Conservation (phyloP, 208 protist genomes). For the Angomonas deanei region DNA sequence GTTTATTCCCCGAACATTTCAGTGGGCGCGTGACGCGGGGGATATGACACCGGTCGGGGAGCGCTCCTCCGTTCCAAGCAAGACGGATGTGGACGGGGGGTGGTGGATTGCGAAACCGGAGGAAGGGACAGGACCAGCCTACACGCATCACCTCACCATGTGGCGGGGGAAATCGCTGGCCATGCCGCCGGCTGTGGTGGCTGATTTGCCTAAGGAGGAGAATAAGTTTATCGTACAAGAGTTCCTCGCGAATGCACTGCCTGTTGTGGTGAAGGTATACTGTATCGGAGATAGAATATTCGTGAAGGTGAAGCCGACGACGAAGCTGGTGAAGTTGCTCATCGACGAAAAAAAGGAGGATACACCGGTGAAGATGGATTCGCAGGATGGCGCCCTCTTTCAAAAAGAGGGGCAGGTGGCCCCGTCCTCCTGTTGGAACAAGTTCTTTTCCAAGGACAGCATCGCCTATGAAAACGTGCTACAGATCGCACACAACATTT, state of each 20-base stretch:
- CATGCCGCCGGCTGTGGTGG: conserved; percentile 27
- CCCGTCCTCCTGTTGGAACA: conserved; percentile 25
- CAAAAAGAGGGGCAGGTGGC: conserved; percentile 7
- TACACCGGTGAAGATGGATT: conserved; percentile 52
- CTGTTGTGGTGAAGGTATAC: conserved; percentile 86
- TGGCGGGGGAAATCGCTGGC: conserved; percentile 31
- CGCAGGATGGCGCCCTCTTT: conserved; percentile 49
- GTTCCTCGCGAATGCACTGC: conserved; percentile 47
- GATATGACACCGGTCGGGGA: conserved; percentile 11
- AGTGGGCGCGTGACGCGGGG: conserved; percentile 22
- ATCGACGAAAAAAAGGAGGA: conserved; percentile 5
- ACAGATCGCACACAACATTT: conserved; percentile 32
- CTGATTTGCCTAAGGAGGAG: conserved; percentile 29
- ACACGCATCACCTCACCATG: conserved; percentile 73
- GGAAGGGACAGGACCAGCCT: conserved; percentile 60
- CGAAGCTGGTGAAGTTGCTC: conserved; percentile 30
- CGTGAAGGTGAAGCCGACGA: conserved; percentile 55
- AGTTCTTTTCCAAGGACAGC: conserved; percentile 51
- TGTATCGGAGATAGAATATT: conserved; percentile 46
- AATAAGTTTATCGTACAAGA: conserved; percentile 65
- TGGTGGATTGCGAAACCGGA: conserved; percentile 85
- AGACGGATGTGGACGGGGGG: neutral
- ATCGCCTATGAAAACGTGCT: conserved; percentile 27
- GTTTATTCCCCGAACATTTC: conserved; percentile 51
- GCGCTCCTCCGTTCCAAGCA: conserved; percentile 14